These are phyloP conservation scores for Hirschioporus abietinus DNA, from an alignment of 768 basidiomycete genomes.

Conservation along the genomic window DNA sequence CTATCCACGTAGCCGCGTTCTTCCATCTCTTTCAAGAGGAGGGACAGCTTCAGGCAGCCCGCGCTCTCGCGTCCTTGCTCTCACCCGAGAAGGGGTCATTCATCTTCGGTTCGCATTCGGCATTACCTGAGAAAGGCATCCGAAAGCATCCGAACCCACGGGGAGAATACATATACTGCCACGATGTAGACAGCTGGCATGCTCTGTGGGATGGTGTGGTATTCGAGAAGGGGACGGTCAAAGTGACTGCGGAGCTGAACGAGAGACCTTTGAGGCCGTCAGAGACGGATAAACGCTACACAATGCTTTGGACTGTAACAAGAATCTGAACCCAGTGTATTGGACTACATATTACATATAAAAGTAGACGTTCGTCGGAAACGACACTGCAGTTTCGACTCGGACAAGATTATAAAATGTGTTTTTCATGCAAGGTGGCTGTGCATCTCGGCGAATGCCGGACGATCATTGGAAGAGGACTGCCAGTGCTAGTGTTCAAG, in stretches of 20 bases:
- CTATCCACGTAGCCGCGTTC: slow-evolving; percentile 16
- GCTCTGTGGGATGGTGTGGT: slow-evolving; percentile 31
- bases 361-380: no score
- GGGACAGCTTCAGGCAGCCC: slow-evolving; percentile 13
- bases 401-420: no score
- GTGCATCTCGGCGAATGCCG: no score
- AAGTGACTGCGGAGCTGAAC: not conserved
- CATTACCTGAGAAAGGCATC: not conserved
- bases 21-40: slow-evolving; percentile 18
- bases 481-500: no score
- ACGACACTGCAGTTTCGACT: no score
- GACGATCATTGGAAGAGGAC: no score
- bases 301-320: no score
- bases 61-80: slow-evolving; percentile 11
- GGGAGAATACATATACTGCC: slow-evolving; percentile 25
- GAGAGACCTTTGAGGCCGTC: not conserved
- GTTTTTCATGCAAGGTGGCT: no score
- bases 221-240: slow-evolving; percentile 23
- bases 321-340: no score
- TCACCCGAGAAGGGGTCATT: slow-evolving; percentile 13
- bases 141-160: slow-evolving; percentile 4
- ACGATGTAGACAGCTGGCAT: slow-evolving; percentile 32
- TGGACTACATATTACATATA: no score
- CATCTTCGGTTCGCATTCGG: slow-evolving; percentile 15
- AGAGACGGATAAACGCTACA: no score